Evolutionary conservation across 257 asterid species (phyloP), one percentile per base, ranked within the genome.

Genomic region (Handroanthus guayacan): DNA sequence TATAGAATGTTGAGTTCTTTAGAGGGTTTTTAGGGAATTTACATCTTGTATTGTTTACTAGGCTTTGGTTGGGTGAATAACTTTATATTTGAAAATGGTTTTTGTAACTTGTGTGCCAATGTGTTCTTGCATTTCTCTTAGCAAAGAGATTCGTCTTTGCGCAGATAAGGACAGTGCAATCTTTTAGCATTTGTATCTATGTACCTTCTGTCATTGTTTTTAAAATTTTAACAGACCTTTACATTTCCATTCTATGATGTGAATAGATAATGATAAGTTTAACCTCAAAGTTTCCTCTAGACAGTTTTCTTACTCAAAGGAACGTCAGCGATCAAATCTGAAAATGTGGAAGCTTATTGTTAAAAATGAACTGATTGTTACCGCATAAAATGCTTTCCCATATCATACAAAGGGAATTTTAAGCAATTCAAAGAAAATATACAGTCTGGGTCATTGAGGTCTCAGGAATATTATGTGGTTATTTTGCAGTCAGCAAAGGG

Each of bases 401-500:
- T 55, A 31, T 65, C 16, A 25, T 1, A 61, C 48, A 67, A 60
- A 67, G 69, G 64, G 77, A 51, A 25, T 67, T 14, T 66, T 14
- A 31, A 48, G 16, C 67, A 61, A 36, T 37, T 47, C 51, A 37
- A 57, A 56, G 45, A 50, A 50, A 50, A 0, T 71, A 44, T 61
- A 64, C 7, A 38, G 62, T 61, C 57, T 69, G 55, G 54, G 8
- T 71, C 51, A 5, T 71, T 72, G 74, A 41, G 55, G 39, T 60
- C 43, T 72, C 20, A 47, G 18, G 62, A 56, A 57, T 58, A 51
- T 65, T 13, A 48, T 81, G 68, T 73, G 38, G 38, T 79, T 18
- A 60, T 48, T 75, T 78, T 80, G 79, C 91, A 95, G 99, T 88
- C 97, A n/a, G 97, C 98, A n/a, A 95, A 95, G 86, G 94, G 86